These are phyloP conservation scores for Dittrichia graveolens DNA, from an alignment of 129 eudicot genomes.

Conservation along the genomic window DNA sequence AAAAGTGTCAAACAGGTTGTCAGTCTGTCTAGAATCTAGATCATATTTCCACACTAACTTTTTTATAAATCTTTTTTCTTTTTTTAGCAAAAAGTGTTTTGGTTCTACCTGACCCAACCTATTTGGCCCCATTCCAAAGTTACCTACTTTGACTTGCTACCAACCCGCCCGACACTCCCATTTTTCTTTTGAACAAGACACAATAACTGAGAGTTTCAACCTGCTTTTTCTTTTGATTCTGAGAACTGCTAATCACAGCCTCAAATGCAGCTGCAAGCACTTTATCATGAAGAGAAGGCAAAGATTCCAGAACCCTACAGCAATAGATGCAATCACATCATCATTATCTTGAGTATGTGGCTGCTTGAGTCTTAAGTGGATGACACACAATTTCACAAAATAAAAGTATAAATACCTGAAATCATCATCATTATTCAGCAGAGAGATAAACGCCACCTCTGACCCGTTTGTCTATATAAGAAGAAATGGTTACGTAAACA, in stretches of 20 bases:
- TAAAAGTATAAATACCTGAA: slow-evolving; percentile 49
- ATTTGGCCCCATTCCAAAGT: too few species aligned
- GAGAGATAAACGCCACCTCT: slow-evolving; percentile 77
- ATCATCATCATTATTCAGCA: slow-evolving; percentile 48
- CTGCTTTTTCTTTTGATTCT: slow-evolving; percentile 63
- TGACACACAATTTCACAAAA: background rate
- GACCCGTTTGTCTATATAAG: slow-evolving; percentile 60
- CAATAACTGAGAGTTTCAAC: slow-evolving; percentile 31
- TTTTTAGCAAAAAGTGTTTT: background rate
- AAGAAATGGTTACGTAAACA: background rate
- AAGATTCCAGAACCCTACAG: slow-evolving; percentile 70
- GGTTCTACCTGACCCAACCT: background rate
- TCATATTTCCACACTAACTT: too few species aligned
- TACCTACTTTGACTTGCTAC: background rate
- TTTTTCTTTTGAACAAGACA: background rate
- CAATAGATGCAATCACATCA: slow-evolving; percentile 10
- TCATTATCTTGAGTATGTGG: background rate
- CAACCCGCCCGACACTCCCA: too few species aligned
- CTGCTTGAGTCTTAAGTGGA: background rate
- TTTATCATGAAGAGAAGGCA: slow-evolving; percentile 93
- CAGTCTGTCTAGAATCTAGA: too few species aligned
- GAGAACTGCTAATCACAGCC: slow-evolving; percentile 64
- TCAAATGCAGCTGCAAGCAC: slow-evolving; percentile 92
- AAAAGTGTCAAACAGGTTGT: too few species aligned
- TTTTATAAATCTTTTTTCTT: background rate